Evolutionary conservation across 1,139 yeast species (phyloP).

Genomic region (Yamadazyma taylorii): DNA sequence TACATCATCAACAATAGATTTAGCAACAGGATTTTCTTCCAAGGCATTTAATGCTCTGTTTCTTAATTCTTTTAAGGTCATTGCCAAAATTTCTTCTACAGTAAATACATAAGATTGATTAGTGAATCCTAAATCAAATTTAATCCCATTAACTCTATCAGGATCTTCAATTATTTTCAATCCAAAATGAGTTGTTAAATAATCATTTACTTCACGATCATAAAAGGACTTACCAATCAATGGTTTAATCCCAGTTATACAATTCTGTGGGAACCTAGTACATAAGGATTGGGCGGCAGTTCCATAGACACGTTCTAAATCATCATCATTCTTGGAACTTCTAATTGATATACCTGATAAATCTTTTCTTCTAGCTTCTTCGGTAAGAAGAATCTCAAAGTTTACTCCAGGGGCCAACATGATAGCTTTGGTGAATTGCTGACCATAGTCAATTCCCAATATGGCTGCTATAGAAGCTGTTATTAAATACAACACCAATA

Average conservation of each 20-base stretch:
- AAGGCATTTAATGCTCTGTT: conserved; percentile 56
- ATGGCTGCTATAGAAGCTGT: conserved; percentile 52
- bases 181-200: conserved; percentile 60
- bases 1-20: conserved; percentile 53
- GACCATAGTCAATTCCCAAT: conserved; percentile 87
- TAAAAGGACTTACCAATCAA: conserved; percentile 66
- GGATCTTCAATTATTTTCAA: conserved; percentile 44
- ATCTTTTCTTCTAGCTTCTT: conserved; percentile 91
- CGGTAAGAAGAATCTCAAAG: conserved; percentile 82
- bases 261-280: conserved; percentile 71
- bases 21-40: conserved; percentile 30
- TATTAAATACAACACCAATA: conserved; percentile 14
- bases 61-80: conserved; percentile 71
- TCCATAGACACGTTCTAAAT: conserved; percentile 74
- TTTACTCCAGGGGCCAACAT: conserved; percentile 89
- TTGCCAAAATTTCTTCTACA: conserved; percentile 78
- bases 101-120: conserved; percentile 45
- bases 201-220: conserved; percentile 45
- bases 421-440: conserved; percentile 83
- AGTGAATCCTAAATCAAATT: conserved; percentile 51
- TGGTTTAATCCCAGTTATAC: conserved; percentile 67
- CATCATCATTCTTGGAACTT: conserved; percentile 34
- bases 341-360: conserved; percentile 74
- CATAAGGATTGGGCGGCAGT: conserved; percentile 69
- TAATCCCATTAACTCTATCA: conserved; percentile 50